Conservation (phyloP, 2,329 filamentous ascomycete genomes). For the Podosphaera fusca region DNA sequence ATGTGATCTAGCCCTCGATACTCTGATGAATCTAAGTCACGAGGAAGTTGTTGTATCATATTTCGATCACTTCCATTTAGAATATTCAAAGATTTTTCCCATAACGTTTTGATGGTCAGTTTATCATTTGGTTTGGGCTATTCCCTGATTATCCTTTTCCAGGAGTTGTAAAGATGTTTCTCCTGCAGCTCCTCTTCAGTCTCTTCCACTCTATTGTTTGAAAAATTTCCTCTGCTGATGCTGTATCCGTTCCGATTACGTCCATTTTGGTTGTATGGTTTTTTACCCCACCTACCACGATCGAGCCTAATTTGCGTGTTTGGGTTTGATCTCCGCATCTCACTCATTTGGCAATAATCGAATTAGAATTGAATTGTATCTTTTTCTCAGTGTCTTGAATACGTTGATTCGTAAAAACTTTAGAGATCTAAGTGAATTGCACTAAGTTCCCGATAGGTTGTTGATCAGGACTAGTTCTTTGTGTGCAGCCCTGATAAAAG, state of each 20-base stretch:
- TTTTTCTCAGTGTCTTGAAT: no score
- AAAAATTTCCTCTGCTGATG: neutral
- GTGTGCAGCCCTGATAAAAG: no score
- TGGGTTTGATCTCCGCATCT: no score
- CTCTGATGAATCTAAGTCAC: slow-evolving; percentile 5
- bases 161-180: slow-evolving; percentile 4
- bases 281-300: no score
- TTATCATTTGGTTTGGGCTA: slow-evolving; percentile 3
- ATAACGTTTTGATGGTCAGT: slow-evolving; percentile 3
- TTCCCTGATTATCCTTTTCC: slow-evolving; percentile 6
- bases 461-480: no score
- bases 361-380: no score
- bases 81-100: slow-evolving; percentile 5
- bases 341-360: no score
- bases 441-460: no score
- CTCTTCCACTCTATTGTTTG: neutral
- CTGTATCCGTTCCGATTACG: neutral
- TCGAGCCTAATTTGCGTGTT: no score
- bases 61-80: slow-evolving; percentile 4
- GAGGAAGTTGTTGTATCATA: slow-evolving; percentile 5
- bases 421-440: no score
- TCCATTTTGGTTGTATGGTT: neutral
- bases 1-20: slow-evolving; percentile 7
- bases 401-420: no score
- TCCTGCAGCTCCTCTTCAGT: slow-evolving; percentile 4